These are phyloP conservation scores for Clonostachys rhizophaga DNA, from an alignment of 2,329 filamentous ascomycete species.

Conservation along the genomic window DNA sequence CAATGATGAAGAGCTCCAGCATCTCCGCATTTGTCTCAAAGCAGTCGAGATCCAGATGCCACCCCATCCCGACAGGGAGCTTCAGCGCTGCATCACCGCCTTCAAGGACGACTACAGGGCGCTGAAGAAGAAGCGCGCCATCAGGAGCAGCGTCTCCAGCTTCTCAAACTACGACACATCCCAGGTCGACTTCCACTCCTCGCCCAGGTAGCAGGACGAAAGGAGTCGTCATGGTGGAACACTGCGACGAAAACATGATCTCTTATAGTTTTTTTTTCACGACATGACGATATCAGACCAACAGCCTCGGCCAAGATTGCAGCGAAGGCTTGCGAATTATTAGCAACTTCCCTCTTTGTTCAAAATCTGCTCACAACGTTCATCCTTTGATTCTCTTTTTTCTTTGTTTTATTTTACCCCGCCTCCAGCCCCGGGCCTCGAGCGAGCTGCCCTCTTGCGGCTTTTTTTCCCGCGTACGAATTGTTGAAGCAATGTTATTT, in stretches of 20 bases:
- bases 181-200: not conserved
- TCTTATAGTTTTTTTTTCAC: not conserved
- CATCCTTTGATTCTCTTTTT: no score
- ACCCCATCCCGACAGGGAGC: slow-evolving; percentile 46
- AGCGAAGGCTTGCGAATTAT: not conserved
- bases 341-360: not conserved
- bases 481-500: no score
- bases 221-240: no score
- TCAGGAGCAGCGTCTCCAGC: slow-evolving; percentile 19
- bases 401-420: no score
- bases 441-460: no score
- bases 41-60: slow-evolving; percentile 57
- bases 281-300: not conserved
- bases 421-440: no score
- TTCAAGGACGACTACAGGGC: slow-evolving; percentile 56
- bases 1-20: slow-evolving; percentile 55
- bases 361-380: no score
- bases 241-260: not conserved
- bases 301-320: not conserved
- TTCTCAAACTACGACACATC: slow-evolving; percentile 8
- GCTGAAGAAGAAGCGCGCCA: slow-evolving; percentile 40
- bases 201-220: not conserved
- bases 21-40: slow-evolving; percentile 57
- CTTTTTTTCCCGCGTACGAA: no score
- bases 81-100: slow-evolving; percentile 52